These are phyloP conservation scores for Dipteronia sinensis DNA, from an alignment of 345 rosid genomes.

Conservation along the genomic window DNA sequence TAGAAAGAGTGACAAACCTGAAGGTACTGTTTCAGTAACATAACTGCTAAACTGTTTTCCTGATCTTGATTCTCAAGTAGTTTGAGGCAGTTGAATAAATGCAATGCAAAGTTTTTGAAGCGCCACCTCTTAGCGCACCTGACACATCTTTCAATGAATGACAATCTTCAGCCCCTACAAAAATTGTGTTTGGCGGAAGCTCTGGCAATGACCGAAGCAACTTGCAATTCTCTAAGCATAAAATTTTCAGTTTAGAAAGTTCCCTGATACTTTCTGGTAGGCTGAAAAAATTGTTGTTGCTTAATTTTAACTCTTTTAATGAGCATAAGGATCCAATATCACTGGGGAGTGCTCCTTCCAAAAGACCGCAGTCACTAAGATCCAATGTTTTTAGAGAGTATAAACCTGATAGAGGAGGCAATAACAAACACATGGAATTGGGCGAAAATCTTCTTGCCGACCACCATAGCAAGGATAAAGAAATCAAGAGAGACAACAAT, in stretches of 20 bases:
- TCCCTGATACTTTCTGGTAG: background rate
- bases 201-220: background rate
- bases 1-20: background rate
- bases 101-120: background rate
- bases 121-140: background rate
- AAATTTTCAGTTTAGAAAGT: conserved; percentile 15
- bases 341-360: background rate
- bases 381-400: background rate
- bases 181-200: conserved; percentile 17
- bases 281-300: background rate
- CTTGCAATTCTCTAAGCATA: conserved; percentile 9
- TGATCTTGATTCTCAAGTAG: background rate
- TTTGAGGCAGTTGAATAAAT: conserved; percentile 8
- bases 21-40: background rate
- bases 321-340: background rate
- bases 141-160: conserved; percentile 5
- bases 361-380: background rate
- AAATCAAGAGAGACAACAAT: too few relatives aligned
- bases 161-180: background rate
- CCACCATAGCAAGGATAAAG: too few relatives aligned
- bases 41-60: background rate
- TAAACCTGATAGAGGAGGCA: background rate
- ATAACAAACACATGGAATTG: background rate
- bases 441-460: background rate
- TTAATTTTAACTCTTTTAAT: background rate